Evolutionary conservation across 495 filamentous ascomycete species (phyloP).

Genomic region (Amorphotheca resinae): DNA sequence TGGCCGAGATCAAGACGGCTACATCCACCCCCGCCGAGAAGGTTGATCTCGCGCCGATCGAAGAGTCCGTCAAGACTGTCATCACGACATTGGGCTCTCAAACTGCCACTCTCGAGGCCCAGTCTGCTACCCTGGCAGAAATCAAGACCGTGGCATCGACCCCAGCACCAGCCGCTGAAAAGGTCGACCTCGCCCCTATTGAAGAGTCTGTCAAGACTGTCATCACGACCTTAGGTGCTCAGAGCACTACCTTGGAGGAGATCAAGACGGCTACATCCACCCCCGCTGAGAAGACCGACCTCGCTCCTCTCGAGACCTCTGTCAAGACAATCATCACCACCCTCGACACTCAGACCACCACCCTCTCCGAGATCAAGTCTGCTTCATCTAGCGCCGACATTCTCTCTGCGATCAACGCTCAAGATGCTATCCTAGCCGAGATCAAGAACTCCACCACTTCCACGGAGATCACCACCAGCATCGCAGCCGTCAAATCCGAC

Average conservation of each 20-base stretch:
- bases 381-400: neutral
- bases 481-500: constrained; percentile 3
- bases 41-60: constrained; percentile 8
- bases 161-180: neutral
- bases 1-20: neutral
- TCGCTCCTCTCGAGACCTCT: constrained; percentile 10
- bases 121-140: constrained; percentile 1
- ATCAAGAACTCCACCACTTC: constrained; percentile 3
- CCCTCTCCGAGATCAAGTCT: constrained; percentile 12
- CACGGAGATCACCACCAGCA: neutral
- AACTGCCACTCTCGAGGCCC: constrained; percentile 1
- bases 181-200: constrained; percentile 8
- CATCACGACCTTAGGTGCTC: constrained; percentile 1
- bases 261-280: constrained; percentile 6
- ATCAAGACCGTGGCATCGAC: constrained; percentile 9
- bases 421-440: constrained; percentile 1
- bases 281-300: constrained; percentile 8
- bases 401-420: constrained; percentile 2
- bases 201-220: constrained; percentile 8
- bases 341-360: constrained; percentile 8
- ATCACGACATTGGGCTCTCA: constrained; percentile 8
- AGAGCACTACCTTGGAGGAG: constrained; percentile 5
- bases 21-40: constrained; percentile 1
- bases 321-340: constrained; percentile 6
- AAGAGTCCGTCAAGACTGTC: constrained; percentile 8